phyloP scores from a whole-genome alignment of 129 eudicot species.

The Arctium minus region DNA sequence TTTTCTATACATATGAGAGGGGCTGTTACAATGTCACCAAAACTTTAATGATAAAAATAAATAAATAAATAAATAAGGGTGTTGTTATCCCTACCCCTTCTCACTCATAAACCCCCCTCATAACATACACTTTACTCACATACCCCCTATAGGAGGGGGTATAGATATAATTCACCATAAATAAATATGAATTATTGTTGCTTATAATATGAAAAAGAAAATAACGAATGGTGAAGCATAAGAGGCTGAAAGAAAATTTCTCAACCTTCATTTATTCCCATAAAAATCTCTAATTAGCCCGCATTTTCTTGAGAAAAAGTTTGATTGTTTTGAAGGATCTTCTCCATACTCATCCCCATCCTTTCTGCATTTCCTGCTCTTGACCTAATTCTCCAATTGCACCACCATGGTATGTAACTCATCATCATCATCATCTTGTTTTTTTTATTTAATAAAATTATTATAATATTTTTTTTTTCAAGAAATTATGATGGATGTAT shows the following conservation, averaged over 20 bases:
- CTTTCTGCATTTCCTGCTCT: slow-evolving; percentile 16
- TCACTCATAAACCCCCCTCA: no score
- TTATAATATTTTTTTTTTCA: background rate
- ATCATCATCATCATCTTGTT: background rate
- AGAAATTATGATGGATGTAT: background rate
- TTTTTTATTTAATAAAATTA: background rate
- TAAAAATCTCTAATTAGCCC: slow-evolving; percentile 20
- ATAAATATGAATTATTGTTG: background rate
- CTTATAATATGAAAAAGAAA: background rate
- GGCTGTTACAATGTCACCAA: no score
- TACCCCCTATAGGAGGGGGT: no score
- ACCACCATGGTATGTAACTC: slow-evolving; percentile 48
- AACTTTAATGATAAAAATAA: no score
- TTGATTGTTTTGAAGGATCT: slow-evolving; percentile 48
- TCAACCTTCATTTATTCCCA: slow-evolving; percentile 19
- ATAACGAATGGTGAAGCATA: slow-evolving; percentile 32
- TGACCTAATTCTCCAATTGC: slow-evolving; percentile 12
- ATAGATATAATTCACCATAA: no score
- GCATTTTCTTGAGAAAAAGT: slow-evolving; percentile 18
- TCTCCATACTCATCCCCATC: slow-evolving; percentile 6
- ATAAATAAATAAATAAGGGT: no score
- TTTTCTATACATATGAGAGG: no score
- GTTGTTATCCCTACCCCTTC: no score
- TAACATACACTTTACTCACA: no score
- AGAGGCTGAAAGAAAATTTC: slow-evolving; percentile 21